These are phyloP conservation scores for Fusarium sp. DNA, from an alignment of 2,329 filamentous ascomycete species.

Conservation along the genomic window DNA sequence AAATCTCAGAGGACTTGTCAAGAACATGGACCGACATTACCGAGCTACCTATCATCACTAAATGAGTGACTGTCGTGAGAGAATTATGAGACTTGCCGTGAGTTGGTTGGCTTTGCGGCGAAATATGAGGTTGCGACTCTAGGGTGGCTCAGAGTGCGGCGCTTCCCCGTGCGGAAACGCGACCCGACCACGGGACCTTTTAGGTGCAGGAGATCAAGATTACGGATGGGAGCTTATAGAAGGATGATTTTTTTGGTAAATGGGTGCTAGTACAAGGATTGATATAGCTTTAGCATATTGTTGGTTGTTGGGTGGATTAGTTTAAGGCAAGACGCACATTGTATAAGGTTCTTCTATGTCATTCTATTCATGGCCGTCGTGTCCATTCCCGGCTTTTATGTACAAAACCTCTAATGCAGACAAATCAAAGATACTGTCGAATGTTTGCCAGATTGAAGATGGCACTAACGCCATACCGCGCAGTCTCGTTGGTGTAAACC, in stretches of 20 bases:
- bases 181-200: neutral
- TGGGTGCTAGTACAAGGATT: no score
- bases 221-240: neutral
- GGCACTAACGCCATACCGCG: slow-evolving; percentile 24
- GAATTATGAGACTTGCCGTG: neutral
- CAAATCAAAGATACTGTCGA: slow-evolving; percentile 13
- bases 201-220: neutral
- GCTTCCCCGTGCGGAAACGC: neutral
- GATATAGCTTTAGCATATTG: neutral
- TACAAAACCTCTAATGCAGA: no score
- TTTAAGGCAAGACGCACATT: no score
- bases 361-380: no score
- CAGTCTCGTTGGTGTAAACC: slow-evolving; percentile 28
- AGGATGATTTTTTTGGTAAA: neutral
- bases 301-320: neutral
- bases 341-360: no score
- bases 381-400: no score
- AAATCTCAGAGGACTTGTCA: neutral
- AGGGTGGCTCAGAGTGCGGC: neutral
- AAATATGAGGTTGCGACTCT: neutral
- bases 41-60: neutral
- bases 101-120: neutral
- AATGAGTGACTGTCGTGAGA: neutral
- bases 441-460: slow-evolving; percentile 33
- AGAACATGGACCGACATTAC: slow-evolving; percentile 1